Conservation (phyloP, 2,329 filamentous ascomycete genomes). For the Trichophyton schoenleinii region DNA sequence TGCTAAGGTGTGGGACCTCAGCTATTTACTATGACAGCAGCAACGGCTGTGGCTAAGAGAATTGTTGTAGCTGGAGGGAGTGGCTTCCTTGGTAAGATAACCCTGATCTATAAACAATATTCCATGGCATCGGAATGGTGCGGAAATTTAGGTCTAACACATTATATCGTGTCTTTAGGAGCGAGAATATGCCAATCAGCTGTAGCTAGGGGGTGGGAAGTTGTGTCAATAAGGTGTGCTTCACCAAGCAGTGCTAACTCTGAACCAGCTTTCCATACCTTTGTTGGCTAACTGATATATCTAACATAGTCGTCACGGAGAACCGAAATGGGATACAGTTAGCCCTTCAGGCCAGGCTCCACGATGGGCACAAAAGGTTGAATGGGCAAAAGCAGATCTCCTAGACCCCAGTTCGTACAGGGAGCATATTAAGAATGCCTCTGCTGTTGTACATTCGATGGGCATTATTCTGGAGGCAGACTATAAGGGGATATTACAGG, state of each 20-base stretch:
- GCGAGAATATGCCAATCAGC: conserved; percentile 83
- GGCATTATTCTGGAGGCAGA: conserved; percentile 93
- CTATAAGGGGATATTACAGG: conserved; percentile 85
- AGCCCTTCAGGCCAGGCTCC: conserved; percentile 59
- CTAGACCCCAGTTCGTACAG: conserved; percentile 70
- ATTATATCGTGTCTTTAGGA: conserved; percentile 29
- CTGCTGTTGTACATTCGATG: conserved; percentile 87
- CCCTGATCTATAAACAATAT: not conserved
- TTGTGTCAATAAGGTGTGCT: conserved; percentile 74
- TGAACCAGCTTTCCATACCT: not conserved
- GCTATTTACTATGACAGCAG: conserved; percentile 6
- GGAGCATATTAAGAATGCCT: conserved; percentile 59
- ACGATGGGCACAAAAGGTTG: conserved; percentile 67
- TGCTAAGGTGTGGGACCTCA: too few relatives aligned
- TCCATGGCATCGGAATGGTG: not conserved
- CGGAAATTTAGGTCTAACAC: too few relatives aligned
- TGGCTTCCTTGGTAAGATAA: conserved; percentile 62
- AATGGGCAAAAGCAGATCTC: conserved; percentile 81
- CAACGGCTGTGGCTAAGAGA: conserved; percentile 52
- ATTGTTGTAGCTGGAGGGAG: conserved; percentile 88
- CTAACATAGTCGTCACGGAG: conserved; percentile 63
- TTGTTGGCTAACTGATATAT: conserved; percentile 1
- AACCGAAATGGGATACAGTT: conserved; percentile 71
- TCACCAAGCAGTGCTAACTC: not conserved
- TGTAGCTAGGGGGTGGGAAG: conserved; percentile 73